Conservation (phyloP, 345 rosid genomes). For the Populus euphratica region DNA sequence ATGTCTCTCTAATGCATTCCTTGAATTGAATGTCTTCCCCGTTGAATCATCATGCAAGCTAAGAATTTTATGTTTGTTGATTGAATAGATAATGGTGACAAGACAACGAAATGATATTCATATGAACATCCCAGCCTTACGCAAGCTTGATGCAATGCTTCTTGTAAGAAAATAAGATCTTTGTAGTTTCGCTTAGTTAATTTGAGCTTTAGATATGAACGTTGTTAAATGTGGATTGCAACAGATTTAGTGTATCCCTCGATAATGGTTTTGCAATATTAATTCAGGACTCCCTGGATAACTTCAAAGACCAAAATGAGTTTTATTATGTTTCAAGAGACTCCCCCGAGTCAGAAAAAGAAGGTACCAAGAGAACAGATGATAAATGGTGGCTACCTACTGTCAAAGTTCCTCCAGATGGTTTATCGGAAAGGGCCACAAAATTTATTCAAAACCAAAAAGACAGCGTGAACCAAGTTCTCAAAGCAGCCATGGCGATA, state of each 20-base stretch:
- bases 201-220: neutral
- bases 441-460: slow-evolving; percentile 77
- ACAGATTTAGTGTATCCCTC: neutral
- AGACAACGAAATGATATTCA: slow-evolving; percentile 79
- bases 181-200: neutral
- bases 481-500: slow-evolving; percentile 95
- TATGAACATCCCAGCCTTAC: slow-evolving; percentile 86
- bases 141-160: slow-evolving; percentile 94
- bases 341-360: slow-evolving; percentile 60
- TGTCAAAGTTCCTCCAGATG: slow-evolving; percentile 65
- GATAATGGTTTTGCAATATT: neutral
- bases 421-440: slow-evolving; percentile 61
- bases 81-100: slow-evolving; percentile 70
- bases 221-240: neutral
- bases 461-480: slow-evolving; percentile 83
- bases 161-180: slow-evolving; percentile 47
- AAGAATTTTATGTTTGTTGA: neutral
- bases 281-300: slow-evolving; percentile 68
- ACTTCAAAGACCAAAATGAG: slow-evolving; percentile 68
- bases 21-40: neutral
- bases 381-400: slow-evolving; percentile 96
- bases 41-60: neutral
- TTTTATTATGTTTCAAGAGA: slow-evolving; percentile 62
- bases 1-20: neutral
- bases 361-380: slow-evolving; percentile 48